Evolutionary conservation across 768 basidiomycete genomes (phyloP).

Genomic region (Ramaria sp.): DNA sequence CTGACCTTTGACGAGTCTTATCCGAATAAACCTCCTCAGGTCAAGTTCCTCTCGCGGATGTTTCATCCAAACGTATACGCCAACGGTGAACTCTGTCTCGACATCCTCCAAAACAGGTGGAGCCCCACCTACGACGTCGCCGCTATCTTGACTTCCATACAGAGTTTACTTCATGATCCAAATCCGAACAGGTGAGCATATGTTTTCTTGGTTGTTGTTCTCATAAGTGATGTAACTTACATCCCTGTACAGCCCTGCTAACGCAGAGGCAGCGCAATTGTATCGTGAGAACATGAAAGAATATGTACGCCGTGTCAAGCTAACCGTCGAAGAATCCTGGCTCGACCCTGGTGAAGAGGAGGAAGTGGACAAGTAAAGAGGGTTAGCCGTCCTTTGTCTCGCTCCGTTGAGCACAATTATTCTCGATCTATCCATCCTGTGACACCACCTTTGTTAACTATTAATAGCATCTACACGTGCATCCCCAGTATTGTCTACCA

Average conservation of each 20-base stretch:
- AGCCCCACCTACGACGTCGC: slow-evolving; percentile 97
- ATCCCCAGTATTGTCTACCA: background rate
- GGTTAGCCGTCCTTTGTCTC: background rate
- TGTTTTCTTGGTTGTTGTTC: background rate
- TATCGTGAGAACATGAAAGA: slow-evolving; percentile 99
- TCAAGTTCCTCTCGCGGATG: slow-evolving; percentile 96
- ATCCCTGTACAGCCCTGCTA: slow-evolving; percentile 63
- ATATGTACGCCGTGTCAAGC: slow-evolving; percentile 87
- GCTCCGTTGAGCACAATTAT: background rate
- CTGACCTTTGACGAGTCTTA: slow-evolving; percentile 97
- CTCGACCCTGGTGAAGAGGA: slow-evolving; percentile 65
- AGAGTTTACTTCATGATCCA: slow-evolving; percentile 91
- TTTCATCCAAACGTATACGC: slow-evolving; percentile 99
- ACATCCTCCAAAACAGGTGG: slow-evolving; percentile 98
- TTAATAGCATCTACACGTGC: no score
- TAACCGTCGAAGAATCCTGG: slow-evolving; percentile 93
- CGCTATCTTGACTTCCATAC: slow-evolving; percentile 94
- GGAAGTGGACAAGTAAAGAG: no score
- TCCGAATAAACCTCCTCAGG: slow-evolving; percentile 96
- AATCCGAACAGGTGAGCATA: slow-evolving; percentile 65
- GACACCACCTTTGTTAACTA: background rate
- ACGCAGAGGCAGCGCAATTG: slow-evolving; percentile 94
- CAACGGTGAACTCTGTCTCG: slow-evolving; percentile 95
- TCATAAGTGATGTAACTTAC: no score
- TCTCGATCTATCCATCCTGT: background rate